Conservation (phyloP, 345 rosid genomes). For the Populus alba region DNA sequence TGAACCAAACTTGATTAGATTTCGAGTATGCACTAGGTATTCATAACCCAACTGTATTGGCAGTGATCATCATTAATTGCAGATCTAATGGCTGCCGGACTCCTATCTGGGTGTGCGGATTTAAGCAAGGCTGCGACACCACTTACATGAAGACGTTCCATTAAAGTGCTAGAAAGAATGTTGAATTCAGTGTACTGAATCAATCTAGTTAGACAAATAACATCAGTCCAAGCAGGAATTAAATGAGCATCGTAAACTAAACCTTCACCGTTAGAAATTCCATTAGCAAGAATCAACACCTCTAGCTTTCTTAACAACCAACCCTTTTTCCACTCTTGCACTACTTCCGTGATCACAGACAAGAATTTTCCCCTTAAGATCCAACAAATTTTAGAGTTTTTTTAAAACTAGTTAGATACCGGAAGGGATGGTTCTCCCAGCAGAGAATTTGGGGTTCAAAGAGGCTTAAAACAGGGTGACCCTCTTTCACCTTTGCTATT, state of each 20-base stretch:
- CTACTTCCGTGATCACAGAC: slow-evolving; percentile 81
- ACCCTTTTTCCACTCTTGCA: slow-evolving; percentile 69
- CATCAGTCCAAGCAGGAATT: slow-evolving; percentile 73
- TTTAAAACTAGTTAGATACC: too few species aligned
- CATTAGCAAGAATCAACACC: slow-evolving; percentile 79
- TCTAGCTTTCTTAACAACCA: slow-evolving; percentile 78
- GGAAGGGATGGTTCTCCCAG: too few species aligned
- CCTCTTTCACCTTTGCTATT: too few species aligned
- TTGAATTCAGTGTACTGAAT: slow-evolving; percentile 68
- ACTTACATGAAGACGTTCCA: slow-evolving; percentile 80
- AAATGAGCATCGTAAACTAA: slow-evolving; percentile 77
- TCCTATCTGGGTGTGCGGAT: slow-evolving; percentile 77
- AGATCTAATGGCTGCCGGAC: slow-evolving; percentile 66
- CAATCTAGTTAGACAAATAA: slow-evolving; percentile 63
- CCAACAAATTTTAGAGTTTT: slow-evolving; percentile 41
- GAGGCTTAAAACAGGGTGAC: too few species aligned
- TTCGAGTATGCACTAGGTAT: slow-evolving; percentile 35
- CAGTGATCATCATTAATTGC: slow-evolving; percentile 90
- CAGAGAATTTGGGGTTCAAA: too few species aligned
- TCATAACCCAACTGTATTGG: slow-evolving; percentile 48
- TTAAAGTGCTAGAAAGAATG: slow-evolving; percentile 74
- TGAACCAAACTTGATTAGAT: slow-evolving; percentile 47
- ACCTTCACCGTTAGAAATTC: slow-evolving; percentile 75
- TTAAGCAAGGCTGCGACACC: slow-evolving; percentile 84
- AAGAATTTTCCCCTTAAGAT: slow-evolving; percentile 67